phyloP scores from a whole-genome alignment of 140 eudicot genomes.

The Cichorium intybus region DNA sequence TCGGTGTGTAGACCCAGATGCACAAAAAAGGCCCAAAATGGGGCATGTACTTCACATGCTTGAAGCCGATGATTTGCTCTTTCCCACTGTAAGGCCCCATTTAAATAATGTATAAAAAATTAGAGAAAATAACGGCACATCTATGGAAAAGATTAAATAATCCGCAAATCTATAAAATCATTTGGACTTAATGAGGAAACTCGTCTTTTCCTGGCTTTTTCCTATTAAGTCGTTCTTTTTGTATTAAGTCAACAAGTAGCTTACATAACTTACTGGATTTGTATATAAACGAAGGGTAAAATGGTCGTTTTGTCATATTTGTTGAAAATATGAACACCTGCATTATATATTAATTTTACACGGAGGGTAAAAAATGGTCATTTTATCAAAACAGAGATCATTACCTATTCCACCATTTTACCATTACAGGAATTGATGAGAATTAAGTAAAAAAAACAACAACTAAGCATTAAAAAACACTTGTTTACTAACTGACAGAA shows the following conservation, averaged over 20 bases:
- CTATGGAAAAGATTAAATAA: too few relatives aligned
- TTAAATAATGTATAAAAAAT: too few relatives aligned
- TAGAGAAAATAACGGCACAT: too few relatives aligned
- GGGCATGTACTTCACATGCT: constrained; percentile 98
- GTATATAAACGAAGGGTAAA: background rate
- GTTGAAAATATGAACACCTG: too few relatives aligned
- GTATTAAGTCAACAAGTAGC: background rate
- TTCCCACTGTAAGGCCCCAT: constrained; percentile 54
- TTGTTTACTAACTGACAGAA: constrained; percentile 2
- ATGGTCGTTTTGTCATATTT: background rate
- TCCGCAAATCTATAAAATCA: too few relatives aligned
- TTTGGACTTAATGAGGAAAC: too few relatives aligned
- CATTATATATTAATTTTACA: too few relatives aligned
- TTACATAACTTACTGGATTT: background rate
- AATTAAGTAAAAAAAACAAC: too few relatives aligned
- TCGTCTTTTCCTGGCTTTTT: background rate
- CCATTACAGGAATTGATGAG: background rate
- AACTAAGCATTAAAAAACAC: background rate
- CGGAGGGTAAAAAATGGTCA: too few relatives aligned
- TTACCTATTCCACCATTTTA: too few relatives aligned
- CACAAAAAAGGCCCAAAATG: constrained; percentile 93
- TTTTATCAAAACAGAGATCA: too few relatives aligned
- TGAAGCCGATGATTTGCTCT: constrained; percentile 84
- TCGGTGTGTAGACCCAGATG: constrained; percentile 94
- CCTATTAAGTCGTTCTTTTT: background rate